Evolutionary conservation across 129 eudicot species (phyloP).

Genomic region (Ambrosia trifida): DNA sequence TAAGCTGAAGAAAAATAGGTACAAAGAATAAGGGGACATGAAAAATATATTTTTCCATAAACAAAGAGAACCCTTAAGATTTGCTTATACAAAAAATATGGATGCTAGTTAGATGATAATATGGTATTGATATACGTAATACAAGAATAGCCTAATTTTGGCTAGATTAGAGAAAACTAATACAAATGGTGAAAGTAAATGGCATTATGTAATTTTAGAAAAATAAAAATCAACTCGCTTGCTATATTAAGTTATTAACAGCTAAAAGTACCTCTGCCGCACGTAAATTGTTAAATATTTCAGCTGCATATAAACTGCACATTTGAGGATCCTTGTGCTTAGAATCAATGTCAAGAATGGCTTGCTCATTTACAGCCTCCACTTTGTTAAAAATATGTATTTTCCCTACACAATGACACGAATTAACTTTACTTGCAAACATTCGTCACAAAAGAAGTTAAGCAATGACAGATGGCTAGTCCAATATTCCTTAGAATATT

Average conservation of each 20-base stretch:
- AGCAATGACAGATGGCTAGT: constrained; percentile 13
- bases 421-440: constrained; percentile 4
- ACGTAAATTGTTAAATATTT: constrained; percentile 52
- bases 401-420: constrained; percentile 36
- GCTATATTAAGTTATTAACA: constrained; percentile 17
- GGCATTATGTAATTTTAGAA: background rate
- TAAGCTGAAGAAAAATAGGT: constrained; percentile 57
- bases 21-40: constrained; percentile 1
- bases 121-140: background rate
- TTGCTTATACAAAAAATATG: background rate
- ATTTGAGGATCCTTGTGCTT: constrained; percentile 73
- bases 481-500: background rate
- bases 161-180: constrained; percentile 1
- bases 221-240: background rate
- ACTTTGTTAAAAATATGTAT: constrained; percentile 32
- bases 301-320: constrained; percentile 82
- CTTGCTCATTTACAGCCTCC: constrained; percentile 39
- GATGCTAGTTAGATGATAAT: constrained; percentile 16
- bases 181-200: background rate
- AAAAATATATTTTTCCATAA: constrained; percentile 3
- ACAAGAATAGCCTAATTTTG: background rate
- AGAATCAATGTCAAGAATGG: constrained; percentile 63
- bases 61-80: background rate
- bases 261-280: constrained; percentile 65
- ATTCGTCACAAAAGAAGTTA: background rate